phyloP scores from a whole-genome alignment of 106 monocot species.

The Iris macrosiphon region DNA sequence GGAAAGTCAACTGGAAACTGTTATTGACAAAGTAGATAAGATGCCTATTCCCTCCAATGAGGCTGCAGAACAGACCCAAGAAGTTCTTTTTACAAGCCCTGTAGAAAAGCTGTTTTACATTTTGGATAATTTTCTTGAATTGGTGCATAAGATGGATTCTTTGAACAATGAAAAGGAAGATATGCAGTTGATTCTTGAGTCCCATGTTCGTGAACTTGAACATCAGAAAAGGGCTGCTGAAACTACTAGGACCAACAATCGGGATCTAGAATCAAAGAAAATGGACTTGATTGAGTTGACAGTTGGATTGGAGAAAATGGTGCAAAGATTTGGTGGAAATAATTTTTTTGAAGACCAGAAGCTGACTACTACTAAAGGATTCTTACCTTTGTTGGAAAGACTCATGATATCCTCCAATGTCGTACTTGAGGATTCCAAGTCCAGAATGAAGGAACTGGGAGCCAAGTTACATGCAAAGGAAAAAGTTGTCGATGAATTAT shows the following conservation, averaged over 20 bases:
- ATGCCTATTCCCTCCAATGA: constrained; percentile 34
- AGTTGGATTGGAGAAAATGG: constrained; percentile 44
- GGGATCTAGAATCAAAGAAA: constrained; percentile 42
- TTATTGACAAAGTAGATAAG: constrained; percentile 57
- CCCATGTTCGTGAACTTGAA: constrained; percentile 42
- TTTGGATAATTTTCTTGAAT: constrained; percentile 41
- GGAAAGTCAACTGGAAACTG: constrained; percentile 36
- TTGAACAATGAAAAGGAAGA: constrained; percentile 60
- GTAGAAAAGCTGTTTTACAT: constrained; percentile 64
- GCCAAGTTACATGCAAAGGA: constrained; percentile 57
- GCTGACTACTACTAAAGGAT: constrained; percentile 21
- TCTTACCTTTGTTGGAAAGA: constrained; percentile 56
- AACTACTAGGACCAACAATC: constrained; percentile 14
- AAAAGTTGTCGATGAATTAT: constrained; percentile 47
- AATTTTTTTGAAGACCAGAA: constrained; percentile 45
- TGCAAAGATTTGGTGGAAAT: constrained; percentile 47
- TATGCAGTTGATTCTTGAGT: constrained; percentile 45
- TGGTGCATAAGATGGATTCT: constrained; percentile 24
- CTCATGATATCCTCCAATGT: constrained; percentile 20
- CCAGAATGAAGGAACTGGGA: constrained; percentile 53
- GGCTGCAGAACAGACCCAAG: constrained; percentile 9
- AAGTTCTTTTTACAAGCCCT: constrained; percentile 28
- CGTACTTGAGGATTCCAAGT: constrained; percentile 60
- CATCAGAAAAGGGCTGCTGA: constrained; percentile 43
- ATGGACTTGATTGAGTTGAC: constrained; percentile 42